A percentile compares a stretch with the other conserved stretches of the same genome.
Evolutionary conservation across 2,329 filamentous ascomycete genomes (phyloP).

Genomic region (Myriosclerotinia duriaeana): DNA sequence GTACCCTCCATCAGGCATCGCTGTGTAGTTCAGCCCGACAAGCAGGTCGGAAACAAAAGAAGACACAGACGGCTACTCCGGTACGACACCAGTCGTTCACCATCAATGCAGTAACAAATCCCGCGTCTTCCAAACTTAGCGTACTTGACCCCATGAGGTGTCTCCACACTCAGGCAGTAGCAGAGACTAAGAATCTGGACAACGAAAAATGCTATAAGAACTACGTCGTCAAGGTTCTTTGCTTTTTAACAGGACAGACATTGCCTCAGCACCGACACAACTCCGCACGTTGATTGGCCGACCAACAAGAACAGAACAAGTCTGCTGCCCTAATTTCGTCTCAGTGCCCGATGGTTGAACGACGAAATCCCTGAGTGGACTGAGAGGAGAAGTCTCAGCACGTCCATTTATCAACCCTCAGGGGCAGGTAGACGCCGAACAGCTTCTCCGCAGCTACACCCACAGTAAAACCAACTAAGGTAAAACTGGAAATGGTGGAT

Average conservation of each 20-base stretch:
- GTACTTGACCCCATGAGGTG: conserved; percentile 12
- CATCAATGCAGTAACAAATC: conserved; percentile 19
- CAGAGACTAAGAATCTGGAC: conserved; percentile 1
- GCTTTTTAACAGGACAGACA: conserved; percentile 18
- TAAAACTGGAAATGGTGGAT: conserved; percentile 7
- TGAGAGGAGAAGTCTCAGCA: conserved; percentile 15
- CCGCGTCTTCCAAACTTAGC: conserved; percentile 5
- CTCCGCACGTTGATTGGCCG: conserved; percentile 14
- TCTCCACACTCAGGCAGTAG: conserved; percentile 17
- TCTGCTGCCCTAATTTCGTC: conserved; percentile 20
- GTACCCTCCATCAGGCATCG: conserved; percentile 14
- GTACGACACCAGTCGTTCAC: conserved; percentile 13
- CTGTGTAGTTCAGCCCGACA: conserved; percentile 9
- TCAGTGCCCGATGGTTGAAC: conserved; percentile 18
- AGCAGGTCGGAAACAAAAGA: conserved; percentile 14
- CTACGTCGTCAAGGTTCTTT: conserved; percentile 14
- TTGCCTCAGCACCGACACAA: conserved; percentile 20
- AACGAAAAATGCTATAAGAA: conserved; percentile 17
- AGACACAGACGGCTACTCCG: conserved; percentile 17
- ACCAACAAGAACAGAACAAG: conserved; percentile 13
- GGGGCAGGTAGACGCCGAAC: conserved; percentile 18
- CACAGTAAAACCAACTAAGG: not conserved
- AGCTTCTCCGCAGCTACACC: conserved; percentile 12
- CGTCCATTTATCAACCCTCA: conserved; percentile 11
- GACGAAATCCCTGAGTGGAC: conserved; percentile 12